Evolutionary conservation across 192 early-diverging fungal species (phyloP).

Genomic region (Coemansia sp.): DNA sequence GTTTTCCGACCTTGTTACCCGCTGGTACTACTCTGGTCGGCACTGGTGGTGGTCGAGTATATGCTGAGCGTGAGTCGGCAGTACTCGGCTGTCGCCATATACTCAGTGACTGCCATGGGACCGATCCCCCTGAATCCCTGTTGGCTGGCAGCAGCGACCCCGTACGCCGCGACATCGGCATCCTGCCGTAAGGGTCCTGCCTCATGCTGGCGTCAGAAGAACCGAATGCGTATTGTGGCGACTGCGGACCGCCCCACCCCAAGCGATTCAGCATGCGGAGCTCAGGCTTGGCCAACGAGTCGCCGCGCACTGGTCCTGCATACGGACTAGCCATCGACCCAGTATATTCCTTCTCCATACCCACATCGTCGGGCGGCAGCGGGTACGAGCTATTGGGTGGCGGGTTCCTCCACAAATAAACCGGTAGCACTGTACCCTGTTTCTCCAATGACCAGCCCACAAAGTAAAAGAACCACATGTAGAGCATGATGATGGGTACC

Average conservation of each 20-base stretch:
- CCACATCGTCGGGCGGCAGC: constrained; percentile 25
- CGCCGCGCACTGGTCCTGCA: neutral
- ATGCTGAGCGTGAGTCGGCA: neutral
- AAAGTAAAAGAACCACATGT: constrained; percentile 48
- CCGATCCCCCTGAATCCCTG: neutral
- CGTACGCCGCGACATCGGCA: neutral
- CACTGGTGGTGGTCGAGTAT: neutral
- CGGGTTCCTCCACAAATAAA: constrained; percentile 54
- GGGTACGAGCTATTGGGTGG: constrained; percentile 52
- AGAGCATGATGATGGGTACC: constrained; percentile 40
- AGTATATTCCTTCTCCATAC: neutral
- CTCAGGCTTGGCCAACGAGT: constrained; percentile 10
- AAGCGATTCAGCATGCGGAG: neutral
- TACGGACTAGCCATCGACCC: constrained; percentile 5
- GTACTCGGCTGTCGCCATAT: neutral
- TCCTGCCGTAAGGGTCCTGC: neutral
- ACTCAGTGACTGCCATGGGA: neutral
- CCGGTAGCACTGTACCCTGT: constrained; percentile 43
- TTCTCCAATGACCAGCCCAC: constrained; percentile 47
- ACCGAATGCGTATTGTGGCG: constrained; percentile 2
- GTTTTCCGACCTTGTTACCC: neutral
- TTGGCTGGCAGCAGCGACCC: constrained; percentile 6
- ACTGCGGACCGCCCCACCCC: neutral
- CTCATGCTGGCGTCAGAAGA: neutral
- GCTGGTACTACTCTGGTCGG: neutral